These are phyloP conservation scores for Sedum album DNA, from an alignment of 164 flowering plant species.

Conservation along the genomic window DNA sequence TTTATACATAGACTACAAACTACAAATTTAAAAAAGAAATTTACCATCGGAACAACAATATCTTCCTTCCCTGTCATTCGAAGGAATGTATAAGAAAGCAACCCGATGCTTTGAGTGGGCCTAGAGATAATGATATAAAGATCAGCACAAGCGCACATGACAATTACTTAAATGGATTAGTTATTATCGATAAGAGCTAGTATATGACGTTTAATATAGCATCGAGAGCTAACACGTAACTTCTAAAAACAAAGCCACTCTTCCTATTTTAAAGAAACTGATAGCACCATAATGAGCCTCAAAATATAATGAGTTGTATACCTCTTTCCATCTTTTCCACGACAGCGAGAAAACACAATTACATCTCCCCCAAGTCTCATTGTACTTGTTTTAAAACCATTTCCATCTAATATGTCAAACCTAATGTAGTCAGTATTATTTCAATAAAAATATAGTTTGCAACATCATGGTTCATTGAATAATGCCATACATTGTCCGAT, in stretches of 20 bases:
- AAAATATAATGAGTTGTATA: not conserved
- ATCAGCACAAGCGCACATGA: not conserved
- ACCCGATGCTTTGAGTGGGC: conserved; percentile 74
- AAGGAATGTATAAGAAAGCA: conserved; percentile 80
- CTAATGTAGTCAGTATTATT: not conserved
- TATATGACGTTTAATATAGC: not conserved
- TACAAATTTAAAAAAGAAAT: not conserved
- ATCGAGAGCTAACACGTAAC: not conserved
- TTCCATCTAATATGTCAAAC: conserved; percentile 13
- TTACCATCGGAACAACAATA: conserved; percentile 92
- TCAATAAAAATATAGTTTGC: not conserved
- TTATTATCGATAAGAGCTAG: not conserved
- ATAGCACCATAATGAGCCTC: not conserved
- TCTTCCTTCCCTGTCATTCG: conserved; percentile 80
- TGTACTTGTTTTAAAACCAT: conserved; percentile 83
- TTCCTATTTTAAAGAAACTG: not conserved
- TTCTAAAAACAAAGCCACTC: not conserved
- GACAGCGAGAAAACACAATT: conserved; percentile 83
- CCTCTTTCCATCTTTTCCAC: conserved; percentile 31
- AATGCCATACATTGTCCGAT: conserved; percentile 12
- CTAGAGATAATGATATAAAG: conserved; percentile 24
- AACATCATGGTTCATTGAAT: not conserved
- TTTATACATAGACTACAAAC: not conserved
- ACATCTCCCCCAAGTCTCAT: conserved; percentile 94
- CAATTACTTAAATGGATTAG: not conserved